Evolutionary conservation across 2,329 filamentous ascomycete genomes (phyloP).

Genomic region (Exophiala sp.): DNA sequence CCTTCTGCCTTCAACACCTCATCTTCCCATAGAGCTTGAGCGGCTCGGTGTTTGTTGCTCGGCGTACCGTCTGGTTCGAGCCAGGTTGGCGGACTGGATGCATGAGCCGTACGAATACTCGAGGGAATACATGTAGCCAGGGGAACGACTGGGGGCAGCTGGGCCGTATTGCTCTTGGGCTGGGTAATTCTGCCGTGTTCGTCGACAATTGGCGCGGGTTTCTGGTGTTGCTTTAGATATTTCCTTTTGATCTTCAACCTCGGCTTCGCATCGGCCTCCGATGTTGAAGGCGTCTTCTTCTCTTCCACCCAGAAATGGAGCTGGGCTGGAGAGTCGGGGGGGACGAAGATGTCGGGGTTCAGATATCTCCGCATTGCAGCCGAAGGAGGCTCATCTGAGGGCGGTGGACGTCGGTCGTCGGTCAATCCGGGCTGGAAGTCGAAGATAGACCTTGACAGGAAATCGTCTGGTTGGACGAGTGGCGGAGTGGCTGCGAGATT

Average conservation of each 20-base stretch:
- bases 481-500: constrained; percentile 49
- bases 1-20: constrained; percentile 16
- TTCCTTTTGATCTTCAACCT: constrained; percentile 23
- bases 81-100: constrained; percentile 34
- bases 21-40: constrained; percentile 15
- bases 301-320: constrained; percentile 42
- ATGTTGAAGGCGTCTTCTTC: constrained; percentile 1
- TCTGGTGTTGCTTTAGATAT: constrained; percentile 29
- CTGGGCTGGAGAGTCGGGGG: constrained; percentile 39
- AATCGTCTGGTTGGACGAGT: constrained; percentile 51
- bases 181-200: constrained; percentile 1
- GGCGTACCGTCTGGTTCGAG: constrained; percentile 28
- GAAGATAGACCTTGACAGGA: constrained; percentile 53
- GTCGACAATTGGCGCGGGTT: neutral
- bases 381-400: constrained; percentile 49
- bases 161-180: constrained; percentile 3
- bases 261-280: constrained; percentile 2
- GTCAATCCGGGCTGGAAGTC: constrained; percentile 53
- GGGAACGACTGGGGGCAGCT: constrained; percentile 52
- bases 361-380: constrained; percentile 55
- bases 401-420: constrained; percentile 55
- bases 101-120: constrained; percentile 27
- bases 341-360: constrained; percentile 42
- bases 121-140: constrained; percentile 55
- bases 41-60: constrained; percentile 32